Percentiles rank a stretch among this genome's conserved stretches.
Evolutionary conservation across 768 basidiomycete genomes (phyloP).

Genomic region (Macrocybe gigantea): DNA sequence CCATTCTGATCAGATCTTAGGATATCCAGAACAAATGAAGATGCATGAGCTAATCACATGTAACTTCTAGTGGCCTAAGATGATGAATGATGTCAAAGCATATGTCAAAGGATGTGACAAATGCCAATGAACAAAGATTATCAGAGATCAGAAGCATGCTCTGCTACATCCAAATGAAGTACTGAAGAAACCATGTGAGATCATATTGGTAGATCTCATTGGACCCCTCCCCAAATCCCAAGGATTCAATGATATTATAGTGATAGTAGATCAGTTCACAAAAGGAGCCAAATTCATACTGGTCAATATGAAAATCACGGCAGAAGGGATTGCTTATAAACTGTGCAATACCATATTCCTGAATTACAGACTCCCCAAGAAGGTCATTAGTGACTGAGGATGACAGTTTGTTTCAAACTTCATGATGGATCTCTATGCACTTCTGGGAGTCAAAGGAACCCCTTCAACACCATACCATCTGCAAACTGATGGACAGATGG

Average conservation of each 20-base stretch:
- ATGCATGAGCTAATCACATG: conserved; percentile 16
- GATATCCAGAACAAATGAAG: too few relatives aligned
- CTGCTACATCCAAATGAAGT: conserved; percentile 12
- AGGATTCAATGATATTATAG: conserved; percentile 28
- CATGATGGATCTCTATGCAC: too few relatives aligned
- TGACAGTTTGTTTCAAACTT: too few relatives aligned
- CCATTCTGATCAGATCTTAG: too few relatives aligned
- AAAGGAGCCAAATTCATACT: conserved; percentile 17
- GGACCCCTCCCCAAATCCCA: conserved; percentile 21
- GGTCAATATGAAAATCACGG: conserved; percentile 9
- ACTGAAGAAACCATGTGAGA: conserved; percentile 21
- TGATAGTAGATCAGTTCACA: conserved; percentile 15
- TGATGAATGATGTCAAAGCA: conserved; percentile 9
- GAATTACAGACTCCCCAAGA: too few relatives aligned
- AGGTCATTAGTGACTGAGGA: too few relatives aligned
- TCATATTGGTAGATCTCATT: conserved; percentile 32
- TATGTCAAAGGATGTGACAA: conserved; percentile 22
- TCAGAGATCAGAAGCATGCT: conserved; percentile 19
- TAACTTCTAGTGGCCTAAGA: conserved; percentile 18
- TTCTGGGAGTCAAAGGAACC: too few relatives aligned
- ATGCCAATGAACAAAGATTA: conserved; percentile 25
- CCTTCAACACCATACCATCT: too few relatives aligned
- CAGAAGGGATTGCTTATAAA: conserved; percentile 6
- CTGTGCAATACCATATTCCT: too few relatives aligned
- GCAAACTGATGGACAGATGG: too few relatives aligned